Conservation (phyloP, 805 yeast species). For the Hanseniaspora valbyensis region DNA sequence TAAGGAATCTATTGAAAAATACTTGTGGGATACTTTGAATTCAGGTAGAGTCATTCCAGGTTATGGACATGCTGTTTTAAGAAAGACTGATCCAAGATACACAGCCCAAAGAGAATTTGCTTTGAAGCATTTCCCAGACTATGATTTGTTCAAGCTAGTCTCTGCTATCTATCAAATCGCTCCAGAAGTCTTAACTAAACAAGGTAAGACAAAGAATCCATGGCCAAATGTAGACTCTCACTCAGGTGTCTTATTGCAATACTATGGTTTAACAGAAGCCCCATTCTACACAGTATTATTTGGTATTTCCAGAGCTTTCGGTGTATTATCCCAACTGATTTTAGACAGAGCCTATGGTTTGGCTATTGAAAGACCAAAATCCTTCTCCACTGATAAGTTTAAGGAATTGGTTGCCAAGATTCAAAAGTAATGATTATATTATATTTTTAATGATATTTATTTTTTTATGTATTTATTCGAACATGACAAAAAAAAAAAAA, state of each 20-base stretch:
- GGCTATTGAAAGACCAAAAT: conserved; percentile 82
- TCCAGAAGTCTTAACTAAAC: conserved; percentile 66
- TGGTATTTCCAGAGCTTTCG: conserved; percentile 79
- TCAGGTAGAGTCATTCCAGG: conserved; percentile 82
- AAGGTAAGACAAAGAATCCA: conserved; percentile 87
- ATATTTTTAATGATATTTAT: neutral
- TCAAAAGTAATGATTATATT: conserved; percentile 2
- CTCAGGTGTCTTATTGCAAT: conserved; percentile 74
- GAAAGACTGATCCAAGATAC: conserved; percentile 84
- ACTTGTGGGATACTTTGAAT: conserved; percentile 68
- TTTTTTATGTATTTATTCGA: conserved; percentile 2
- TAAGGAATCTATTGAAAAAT: conserved; percentile 57
- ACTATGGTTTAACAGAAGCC: conserved; percentile 74
- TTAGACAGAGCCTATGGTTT: conserved; percentile 73
- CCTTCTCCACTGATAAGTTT: conserved; percentile 89
- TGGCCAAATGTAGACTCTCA: conserved; percentile 88
- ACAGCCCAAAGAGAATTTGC: conserved; percentile 80
- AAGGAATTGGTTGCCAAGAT: conserved; percentile 52
- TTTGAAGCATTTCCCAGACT: conserved; percentile 61
- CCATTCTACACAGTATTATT: conserved; percentile 77
- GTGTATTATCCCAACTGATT: conserved; percentile 76
- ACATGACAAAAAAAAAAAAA: neutral
- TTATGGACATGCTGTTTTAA: conserved; percentile 78
- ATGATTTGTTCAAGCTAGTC: conserved; percentile 67
- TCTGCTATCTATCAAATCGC: conserved; percentile 71